Base-by-base conservation (phyloP, 2,329 filamentous ascomycete species). In the Cercospora janseana region DNA sequence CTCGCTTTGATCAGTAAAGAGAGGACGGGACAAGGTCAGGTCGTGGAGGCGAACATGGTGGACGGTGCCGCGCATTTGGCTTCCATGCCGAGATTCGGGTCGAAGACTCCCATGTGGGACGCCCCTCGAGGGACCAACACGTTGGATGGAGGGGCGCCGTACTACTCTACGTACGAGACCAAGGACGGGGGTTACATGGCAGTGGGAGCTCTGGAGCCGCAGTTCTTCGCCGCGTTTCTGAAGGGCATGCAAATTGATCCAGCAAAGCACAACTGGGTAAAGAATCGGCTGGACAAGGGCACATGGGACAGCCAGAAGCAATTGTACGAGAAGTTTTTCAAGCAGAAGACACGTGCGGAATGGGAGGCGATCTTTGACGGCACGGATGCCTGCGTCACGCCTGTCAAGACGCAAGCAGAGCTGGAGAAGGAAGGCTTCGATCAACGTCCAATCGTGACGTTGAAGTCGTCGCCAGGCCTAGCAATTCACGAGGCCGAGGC, bases 41-140 rank as follows among this genome's bases (percentile, higher is more conserved):
- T 96, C 9, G 90, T 97, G 6, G 89, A 96, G 72, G 88, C 88
- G 12, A 96, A 95, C 69, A 97, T 97, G 92, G 92, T 96, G 9
- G 92, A 97, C 71, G 92, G 92, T 6, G 81, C 80, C 16, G 80
- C 83, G 27, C 92, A 92, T 68, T 72, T 97, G 20, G 84, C 85
- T 1, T 86, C 83, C 0, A 92, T 92, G 71, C 85, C 87, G 44
- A 77, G 92, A 26, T 73, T 94, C 54, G 75, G 76, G 21, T 75
- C 77, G 54, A 83, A 85, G 65, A 83, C 75, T 5, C 77, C 79
- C 1, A 65, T 83, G 29, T 91, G 88, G 75, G 67, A 74, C 59
- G 68, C 69, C 3, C 76, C 80, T 20, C 75, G 91, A 41, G 92
- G 92, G 0, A 76, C 78, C 48, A 96, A 96, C 68, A 61, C 85